phyloP scores from a whole-genome alignment of 2,329 filamentous ascomycete species.

The Fusarium nurragi region DNA sequence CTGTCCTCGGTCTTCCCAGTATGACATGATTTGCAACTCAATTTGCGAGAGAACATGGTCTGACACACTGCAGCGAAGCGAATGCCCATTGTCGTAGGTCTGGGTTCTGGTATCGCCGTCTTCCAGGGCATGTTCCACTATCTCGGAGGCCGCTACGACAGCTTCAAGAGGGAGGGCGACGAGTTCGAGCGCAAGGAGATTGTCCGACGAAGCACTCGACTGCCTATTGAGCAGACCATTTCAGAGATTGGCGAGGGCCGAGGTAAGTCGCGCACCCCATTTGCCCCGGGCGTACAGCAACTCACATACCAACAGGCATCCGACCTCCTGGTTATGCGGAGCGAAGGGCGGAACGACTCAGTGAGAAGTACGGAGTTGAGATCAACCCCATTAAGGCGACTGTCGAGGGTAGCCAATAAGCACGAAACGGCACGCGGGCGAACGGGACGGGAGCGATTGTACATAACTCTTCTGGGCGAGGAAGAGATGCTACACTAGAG shows the following conservation, averaged over 20 bases:
- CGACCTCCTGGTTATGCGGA: conserved; percentile 84
- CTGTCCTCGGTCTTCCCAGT: conserved; percentile 78
- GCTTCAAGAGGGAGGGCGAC: conserved; percentile 65
- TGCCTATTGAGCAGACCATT: conserved; percentile 81
- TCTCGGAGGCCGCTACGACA: conserved; percentile 68
- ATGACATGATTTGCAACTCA: conserved; percentile 63
- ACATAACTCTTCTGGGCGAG: conserved; percentile 51
- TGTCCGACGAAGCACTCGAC: conserved; percentile 76
- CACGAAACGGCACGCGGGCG: conserved; percentile 28
- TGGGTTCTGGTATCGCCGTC: conserved; percentile 66
- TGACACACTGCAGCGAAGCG: conserved; percentile 53
- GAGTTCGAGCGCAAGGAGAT: conserved; percentile 82
- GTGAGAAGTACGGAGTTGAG: conserved; percentile 88
- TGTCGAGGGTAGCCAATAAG: conserved; percentile 56
- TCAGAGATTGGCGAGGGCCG: conserved; percentile 85
- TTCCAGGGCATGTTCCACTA: conserved; percentile 73
- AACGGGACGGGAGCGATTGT: conserved; percentile 47
- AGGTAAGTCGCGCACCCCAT: conserved; percentile 63
- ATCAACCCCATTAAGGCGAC: conserved; percentile 72
- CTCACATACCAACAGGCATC: conserved; percentile 67
- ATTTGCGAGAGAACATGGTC: conserved; percentile 16
- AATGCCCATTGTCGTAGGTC: conserved; percentile 75
- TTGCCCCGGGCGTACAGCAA: conserved; percentile 9
- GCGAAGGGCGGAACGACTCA: conserved; percentile 80
- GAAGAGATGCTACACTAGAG: conserved; percentile 53